Evolutionary conservation across 2,329 filamentous ascomycete species (phyloP), one percentile per base, ranked within the genome.

Genomic region (Neopestalotiopsis sp.): DNA sequence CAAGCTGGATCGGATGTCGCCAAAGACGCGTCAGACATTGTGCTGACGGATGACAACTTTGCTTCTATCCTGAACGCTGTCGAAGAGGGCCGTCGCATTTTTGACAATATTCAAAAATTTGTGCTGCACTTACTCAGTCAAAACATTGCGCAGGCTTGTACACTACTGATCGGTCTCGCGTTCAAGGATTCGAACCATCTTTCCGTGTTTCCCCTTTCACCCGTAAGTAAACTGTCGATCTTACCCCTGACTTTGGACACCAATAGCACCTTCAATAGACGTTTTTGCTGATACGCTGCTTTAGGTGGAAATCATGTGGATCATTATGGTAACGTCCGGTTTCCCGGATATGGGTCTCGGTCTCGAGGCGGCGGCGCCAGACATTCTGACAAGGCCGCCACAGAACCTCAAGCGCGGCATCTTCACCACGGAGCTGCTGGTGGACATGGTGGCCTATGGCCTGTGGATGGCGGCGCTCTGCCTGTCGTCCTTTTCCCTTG

Each of bases 301-400:
- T n/a, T 17, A 65, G 62, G 63, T 94, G n/a, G 89, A 94, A 73
- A 93, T 94, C 71, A 85, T 94, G 62, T 94, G 92, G 92, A 90
- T 94, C 72, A 94, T 94, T 77, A 94, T 94, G 91, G 87, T 93
- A 66, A 94, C 92, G 0, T 92, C 90, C 61, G 90, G 89, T 24
- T 84, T 94, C 73, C 91, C 92, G 1, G 92, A 93, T 72, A 93
- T 94, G 89, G 92, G 92, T 70, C 84, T 94, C 4, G 92, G 92
- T 4, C 91, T 93, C 79, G 92, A 94, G 80, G 81, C 85, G 56
- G 91, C 92, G 0, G 89, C 90, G 0, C 87, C 91, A 0, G 91
- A 92, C 76, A 90, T 94, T 71, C 89, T 94, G 81, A 77, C 81
- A 38, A 86, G 91, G 0, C 91, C 91, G 1, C 92, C 92, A 0